Conservation (phyloP, 2,329 filamentous ascomycete genomes). For the Macroventuria anomochaeta region DNA sequence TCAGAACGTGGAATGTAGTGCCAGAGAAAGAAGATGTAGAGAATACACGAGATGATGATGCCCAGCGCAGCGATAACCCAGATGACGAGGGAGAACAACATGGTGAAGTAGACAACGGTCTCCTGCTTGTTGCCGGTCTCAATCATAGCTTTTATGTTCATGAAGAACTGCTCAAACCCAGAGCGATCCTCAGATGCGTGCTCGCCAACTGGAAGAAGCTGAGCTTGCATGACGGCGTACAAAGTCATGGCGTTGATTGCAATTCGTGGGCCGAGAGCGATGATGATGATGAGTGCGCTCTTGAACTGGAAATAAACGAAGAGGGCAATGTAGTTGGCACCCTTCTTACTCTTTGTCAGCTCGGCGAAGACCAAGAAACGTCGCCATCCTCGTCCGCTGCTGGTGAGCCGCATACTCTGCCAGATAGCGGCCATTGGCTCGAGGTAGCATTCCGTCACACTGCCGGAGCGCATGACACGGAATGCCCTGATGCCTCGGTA, state of each 20-base stretch:
- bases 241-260: constrained; percentile 89
- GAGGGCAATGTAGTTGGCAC: constrained; percentile 85
- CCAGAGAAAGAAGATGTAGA: constrained; percentile 90
- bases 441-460: constrained; percentile 89
- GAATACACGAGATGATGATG: constrained; percentile 74
- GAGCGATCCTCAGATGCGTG: constrained; percentile 65
- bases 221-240: constrained; percentile 78
- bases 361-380: constrained; percentile 92
- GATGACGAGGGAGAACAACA: constrained; percentile 89
- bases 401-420: constrained; percentile 78
- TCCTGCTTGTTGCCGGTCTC: constrained; percentile 73
- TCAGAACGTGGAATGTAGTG: constrained; percentile 86
- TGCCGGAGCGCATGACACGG: constrained; percentile 81
- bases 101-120: constrained; percentile 82
- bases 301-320: constrained; percentile 88
- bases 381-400: constrained; percentile 76
- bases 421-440: constrained; percentile 85
- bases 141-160: constrained; percentile 78
- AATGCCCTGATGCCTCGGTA: constrained; percentile 82
- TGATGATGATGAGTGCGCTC: constrained; percentile 81
- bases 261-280: constrained; percentile 92
- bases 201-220: constrained; percentile 69
- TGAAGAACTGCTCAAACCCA: constrained; percentile 76
- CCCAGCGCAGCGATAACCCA: constrained; percentile 82
- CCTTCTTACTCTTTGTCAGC: constrained; percentile 89